Percentiles rank a stretch among this genome's conserved stretches.
Conservation (phyloP, 306 rosid genomes). For the Ceratonia siliqua region DNA sequence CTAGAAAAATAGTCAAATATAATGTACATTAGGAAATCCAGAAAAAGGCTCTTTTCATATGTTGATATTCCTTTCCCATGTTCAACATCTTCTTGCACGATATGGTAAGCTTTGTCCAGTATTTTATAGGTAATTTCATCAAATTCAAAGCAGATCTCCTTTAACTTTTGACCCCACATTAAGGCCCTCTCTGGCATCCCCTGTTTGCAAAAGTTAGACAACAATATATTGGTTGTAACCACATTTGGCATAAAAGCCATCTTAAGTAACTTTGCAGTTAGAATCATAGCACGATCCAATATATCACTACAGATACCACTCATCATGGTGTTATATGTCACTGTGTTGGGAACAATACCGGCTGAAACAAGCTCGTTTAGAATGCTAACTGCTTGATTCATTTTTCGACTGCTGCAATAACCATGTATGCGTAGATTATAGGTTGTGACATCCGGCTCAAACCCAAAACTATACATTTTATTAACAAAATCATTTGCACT, state of each 20-base stretch:
- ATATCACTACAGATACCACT: constrained; percentile 63
- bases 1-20: constrained; percentile 63
- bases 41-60: constrained; percentile 56
- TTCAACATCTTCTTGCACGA: constrained; percentile 43
- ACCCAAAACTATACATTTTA: constrained; percentile 57
- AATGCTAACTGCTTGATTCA: constrained; percentile 55
- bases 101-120: constrained; percentile 51
- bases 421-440: constrained; percentile 65
- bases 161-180: constrained; percentile 73
- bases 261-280: constrained; percentile 74
- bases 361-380: constrained; percentile 64
- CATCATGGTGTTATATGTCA: constrained; percentile 70
- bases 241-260: constrained; percentile 69
- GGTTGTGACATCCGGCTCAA: constrained; percentile 71
- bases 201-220: constrained; percentile 74
- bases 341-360: constrained; percentile 63
- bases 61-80: constrained; percentile 34
- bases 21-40: constrained; percentile 80
- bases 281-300: constrained; percentile 63
- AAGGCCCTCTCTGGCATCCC: constrained; percentile 78
- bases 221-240: constrained; percentile 58
- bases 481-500: constrained; percentile 54
- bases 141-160: constrained; percentile 51
- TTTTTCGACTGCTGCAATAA: constrained; percentile 53
- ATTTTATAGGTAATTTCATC: constrained; percentile 57